Evolutionary conservation across 2,329 filamentous ascomycete genomes (phyloP), one percentile per base, ranked within the genome.

Genomic region (Trichoderma harzianum): DNA sequence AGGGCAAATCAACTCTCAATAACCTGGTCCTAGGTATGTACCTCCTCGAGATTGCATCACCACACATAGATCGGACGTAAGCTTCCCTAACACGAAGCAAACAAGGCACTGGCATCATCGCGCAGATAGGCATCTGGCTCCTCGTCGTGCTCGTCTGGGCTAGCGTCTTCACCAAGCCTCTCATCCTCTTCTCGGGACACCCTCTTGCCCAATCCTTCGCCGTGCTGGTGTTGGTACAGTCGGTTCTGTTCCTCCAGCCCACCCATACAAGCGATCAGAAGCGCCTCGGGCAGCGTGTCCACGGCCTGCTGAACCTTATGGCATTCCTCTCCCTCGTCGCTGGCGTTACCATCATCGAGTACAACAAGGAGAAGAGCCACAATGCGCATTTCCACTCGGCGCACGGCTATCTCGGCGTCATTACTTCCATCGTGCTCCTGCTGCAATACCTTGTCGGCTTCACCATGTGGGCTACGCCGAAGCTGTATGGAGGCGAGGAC

Each of bases 161-260:
- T 60, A 88, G 88, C 70, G 88, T 98, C 74, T 89, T 97, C 78
- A 87, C 89, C 55, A 86, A 91, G 70, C 81, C 84, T 34, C 79
- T 97, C 73, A 92, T 93, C 51, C 89, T 97, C 76, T 97, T 98
- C 87, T 94, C 93, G 21, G 90, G 91, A 10, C 95, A 98, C 81
- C 95, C 95, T 8, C 90, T 98, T 79, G 84, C 91, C 72, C 86
- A 88, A 82, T 86, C 84, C 12, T 75, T 92, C 71, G 94, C 90
- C 63, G 81, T 97, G 72, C 86, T 97, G 74, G 86, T 93, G 72
- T 86, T 96, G 77, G 87, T 92, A 21, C 92, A 98, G 85, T 92
- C 91, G 70, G 89, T 95, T 75, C 89, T 98, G 67, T 84, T 96
- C 76, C 88, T 98, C 43, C 96, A 99, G 81, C 96, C 95, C 2